These are phyloP conservation scores for Pseudocercospora ulei DNA, from an alignment of 2,329 filamentous ascomycete genomes.

Conservation along the genomic window DNA sequence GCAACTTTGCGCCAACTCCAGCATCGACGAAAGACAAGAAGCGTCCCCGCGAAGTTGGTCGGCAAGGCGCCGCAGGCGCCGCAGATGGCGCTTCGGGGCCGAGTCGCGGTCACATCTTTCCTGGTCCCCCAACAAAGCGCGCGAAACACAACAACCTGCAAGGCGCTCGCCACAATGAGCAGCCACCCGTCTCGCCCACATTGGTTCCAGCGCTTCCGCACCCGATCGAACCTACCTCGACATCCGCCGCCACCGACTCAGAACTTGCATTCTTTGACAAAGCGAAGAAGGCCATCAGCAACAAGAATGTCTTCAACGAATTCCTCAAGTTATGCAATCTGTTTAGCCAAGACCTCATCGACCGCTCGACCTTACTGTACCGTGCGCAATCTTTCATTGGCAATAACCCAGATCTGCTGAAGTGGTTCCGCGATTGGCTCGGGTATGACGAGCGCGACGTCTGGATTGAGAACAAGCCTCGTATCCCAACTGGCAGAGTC, in stretches of 20 bases:
- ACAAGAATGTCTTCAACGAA: slow-evolving; percentile 85
- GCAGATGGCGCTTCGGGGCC: slow-evolving; percentile 27
- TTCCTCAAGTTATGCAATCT: slow-evolving; percentile 96
- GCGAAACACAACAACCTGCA: slow-evolving; percentile 52
- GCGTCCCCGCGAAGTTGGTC: slow-evolving; percentile 58
- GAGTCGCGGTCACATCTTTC: slow-evolving; percentile 22
- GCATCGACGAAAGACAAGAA: slow-evolving; percentile 74
- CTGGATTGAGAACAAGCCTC: slow-evolving; percentile 66
- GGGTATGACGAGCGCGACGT: slow-evolving; percentile 67
- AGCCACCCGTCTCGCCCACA: slow-evolving; percentile 64
- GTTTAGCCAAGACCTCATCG: slow-evolving; percentile 86
- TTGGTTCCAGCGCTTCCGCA: slow-evolving; percentile 80
- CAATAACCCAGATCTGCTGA: slow-evolving; percentile 77
- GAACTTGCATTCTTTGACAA: slow-evolving; percentile 92
- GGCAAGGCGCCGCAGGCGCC: slow-evolving; percentile 44
- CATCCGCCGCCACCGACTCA: slow-evolving; percentile 65
- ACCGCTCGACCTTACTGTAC: slow-evolving; percentile 69
- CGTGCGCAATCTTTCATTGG: slow-evolving; percentile 80
- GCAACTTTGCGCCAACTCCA: slow-evolving; percentile 78
- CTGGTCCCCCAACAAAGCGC: slow-evolving; percentile 47
- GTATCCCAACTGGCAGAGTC: slow-evolving; percentile 68
- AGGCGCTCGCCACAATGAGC: slow-evolving; percentile 25
- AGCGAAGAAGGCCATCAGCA: slow-evolving; percentile 90
- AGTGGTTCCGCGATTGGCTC: slow-evolving; percentile 77
- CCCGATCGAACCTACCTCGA: slow-evolving; percentile 67